Evolutionary conservation across 164 flowering plant species (phyloP).

Genomic region (Cinnamomum micranthum): DNA sequence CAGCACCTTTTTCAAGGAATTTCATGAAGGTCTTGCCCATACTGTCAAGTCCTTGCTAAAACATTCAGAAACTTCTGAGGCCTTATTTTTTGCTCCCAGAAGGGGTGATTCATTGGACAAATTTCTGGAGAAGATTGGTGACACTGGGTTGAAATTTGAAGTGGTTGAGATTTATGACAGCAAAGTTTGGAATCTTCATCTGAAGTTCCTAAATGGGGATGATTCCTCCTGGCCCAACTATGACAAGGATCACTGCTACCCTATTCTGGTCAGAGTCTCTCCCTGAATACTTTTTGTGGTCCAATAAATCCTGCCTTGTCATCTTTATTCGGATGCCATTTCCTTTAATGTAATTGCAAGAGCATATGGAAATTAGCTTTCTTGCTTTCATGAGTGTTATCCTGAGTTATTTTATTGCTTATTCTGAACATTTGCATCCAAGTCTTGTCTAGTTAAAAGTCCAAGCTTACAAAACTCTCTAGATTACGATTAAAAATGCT

Average conservation of each 20-base stretch:
- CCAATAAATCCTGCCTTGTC: neutral
- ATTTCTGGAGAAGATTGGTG: slow-evolving; percentile 53
- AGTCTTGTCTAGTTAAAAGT: neutral
- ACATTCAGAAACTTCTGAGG: slow-evolving; percentile 51
- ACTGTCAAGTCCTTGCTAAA: slow-evolving; percentile 55
- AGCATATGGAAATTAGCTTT: neutral
- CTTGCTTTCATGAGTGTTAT: neutral
- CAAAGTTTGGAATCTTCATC: slow-evolving; percentile 67
- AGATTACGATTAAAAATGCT: neutral
- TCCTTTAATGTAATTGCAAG: neutral
- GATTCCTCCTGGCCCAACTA: slow-evolving; percentile 69
- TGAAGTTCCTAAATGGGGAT: slow-evolving; percentile 15
- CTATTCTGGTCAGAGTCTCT: slow-evolving; percentile 65
- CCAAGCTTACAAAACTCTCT: neutral
- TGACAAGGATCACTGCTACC: slow-evolving; percentile 82
- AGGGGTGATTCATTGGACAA: slow-evolving; percentile 78
- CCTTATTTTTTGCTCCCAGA: slow-evolving; percentile 71
- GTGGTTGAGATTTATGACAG: slow-evolving; percentile 57
- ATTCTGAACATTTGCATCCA: neutral
- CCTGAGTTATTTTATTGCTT: neutral
- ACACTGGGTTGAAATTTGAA: slow-evolving; percentile 44
- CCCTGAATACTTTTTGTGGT: slow-evolving; percentile 15
- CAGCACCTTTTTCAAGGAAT: slow-evolving; percentile 94
- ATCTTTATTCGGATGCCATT: slow-evolving; percentile 4
- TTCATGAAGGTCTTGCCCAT: slow-evolving; percentile 65